These are phyloP conservation scores for Cucurbitaria berberidis DNA, from an alignment of 2,329 filamentous ascomycete genomes.

Conservation along the genomic window DNA sequence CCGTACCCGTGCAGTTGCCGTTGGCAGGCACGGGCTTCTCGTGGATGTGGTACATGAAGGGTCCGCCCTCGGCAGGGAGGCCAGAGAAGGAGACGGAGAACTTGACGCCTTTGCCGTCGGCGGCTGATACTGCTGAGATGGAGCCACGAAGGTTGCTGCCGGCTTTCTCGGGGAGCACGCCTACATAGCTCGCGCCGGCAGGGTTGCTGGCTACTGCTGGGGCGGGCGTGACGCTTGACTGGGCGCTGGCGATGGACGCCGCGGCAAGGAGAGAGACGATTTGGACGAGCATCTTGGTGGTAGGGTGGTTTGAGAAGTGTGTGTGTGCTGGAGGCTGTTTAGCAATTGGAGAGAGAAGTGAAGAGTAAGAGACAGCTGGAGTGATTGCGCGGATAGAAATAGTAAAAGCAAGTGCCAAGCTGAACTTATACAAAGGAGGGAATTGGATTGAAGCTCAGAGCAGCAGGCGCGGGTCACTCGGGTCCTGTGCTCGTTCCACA, in stretches of 20 bases:
- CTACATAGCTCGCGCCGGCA: constrained; percentile 48
- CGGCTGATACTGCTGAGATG: constrained; percentile 39
- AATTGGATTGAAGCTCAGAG: constrained; percentile 6
- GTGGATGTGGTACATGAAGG: constrained; percentile 57
- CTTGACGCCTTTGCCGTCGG: constrained; percentile 49
- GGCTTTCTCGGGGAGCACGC: constrained; percentile 43
- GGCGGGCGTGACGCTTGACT: constrained; percentile 39
- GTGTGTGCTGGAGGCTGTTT: constrained; percentile 17
- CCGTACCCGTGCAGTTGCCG: constrained; percentile 53
- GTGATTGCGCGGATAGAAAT: too few species aligned
- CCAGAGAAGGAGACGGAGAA: constrained; percentile 50
- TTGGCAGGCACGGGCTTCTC: constrained; percentile 49
- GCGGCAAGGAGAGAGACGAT: constrained; percentile 38
- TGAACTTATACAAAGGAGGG: constrained; percentile 2
- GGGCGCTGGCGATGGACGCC: constrained; percentile 37
- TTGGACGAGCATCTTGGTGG: constrained; percentile 40
- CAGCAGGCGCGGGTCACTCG: background rate
- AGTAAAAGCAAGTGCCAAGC: background rate
- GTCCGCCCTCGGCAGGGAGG: constrained; percentile 51
- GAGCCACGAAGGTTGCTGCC: constrained; percentile 44
- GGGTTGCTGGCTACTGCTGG: constrained; percentile 48
- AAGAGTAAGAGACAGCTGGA: background rate
- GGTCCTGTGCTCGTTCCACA: background rate
- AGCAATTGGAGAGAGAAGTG: constrained; percentile 6
- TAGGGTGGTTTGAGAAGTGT: background rate